Conservation (phyloP, 2,329 filamentous ascomycete species). For the Aspergillus persii region DNA sequence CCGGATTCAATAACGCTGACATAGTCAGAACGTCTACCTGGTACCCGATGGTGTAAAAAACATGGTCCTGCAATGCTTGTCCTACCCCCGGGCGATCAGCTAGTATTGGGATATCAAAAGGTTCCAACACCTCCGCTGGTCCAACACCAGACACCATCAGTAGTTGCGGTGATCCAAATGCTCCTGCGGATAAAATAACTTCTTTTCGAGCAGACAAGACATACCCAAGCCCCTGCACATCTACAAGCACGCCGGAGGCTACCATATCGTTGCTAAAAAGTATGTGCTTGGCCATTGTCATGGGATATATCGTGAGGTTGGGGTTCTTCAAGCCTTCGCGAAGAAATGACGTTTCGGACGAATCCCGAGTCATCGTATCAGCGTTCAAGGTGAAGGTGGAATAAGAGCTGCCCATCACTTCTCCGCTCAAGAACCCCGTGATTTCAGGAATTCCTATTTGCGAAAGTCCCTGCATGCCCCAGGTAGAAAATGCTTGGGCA, state of each 20-base stretch:
- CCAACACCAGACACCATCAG: conserved; percentile 54
- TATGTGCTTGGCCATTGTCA: conserved; percentile 47
- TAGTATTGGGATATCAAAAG: conserved; percentile 27
- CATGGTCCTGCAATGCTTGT: conserved; percentile 38
- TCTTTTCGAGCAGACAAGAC: conserved; percentile 52
- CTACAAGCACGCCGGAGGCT: conserved; percentile 35
- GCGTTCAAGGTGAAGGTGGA: conserved; percentile 30
- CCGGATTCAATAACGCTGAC: conserved; percentile 13
- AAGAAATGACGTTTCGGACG: conserved; percentile 17
- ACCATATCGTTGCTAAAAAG: conserved; percentile 34
- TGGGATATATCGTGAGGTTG: conserved; percentile 39
- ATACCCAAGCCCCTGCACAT: conserved; percentile 9
- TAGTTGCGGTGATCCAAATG: conserved; percentile 46
- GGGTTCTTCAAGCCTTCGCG: conserved; percentile 10
- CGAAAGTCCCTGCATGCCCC: conserved; percentile 37
- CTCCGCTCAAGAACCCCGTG: conserved; percentile 43
- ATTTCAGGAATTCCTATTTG: conserved; percentile 42
- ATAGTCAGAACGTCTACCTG: conserved; percentile 26
- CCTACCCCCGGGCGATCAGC: conserved; percentile 35
- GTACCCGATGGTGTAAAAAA: conserved; percentile 28
- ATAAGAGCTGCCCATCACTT: conserved; percentile 41
- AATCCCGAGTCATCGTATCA: conserved; percentile 35
- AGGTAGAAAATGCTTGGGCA: conserved; percentile 40
- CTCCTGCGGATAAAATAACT: conserved; percentile 51
- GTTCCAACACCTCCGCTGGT: conserved; percentile 29